Base-by-base conservation (phyloP, 2,329 filamentous ascomycete species). In the Plectosphaerella sp. region DNA sequence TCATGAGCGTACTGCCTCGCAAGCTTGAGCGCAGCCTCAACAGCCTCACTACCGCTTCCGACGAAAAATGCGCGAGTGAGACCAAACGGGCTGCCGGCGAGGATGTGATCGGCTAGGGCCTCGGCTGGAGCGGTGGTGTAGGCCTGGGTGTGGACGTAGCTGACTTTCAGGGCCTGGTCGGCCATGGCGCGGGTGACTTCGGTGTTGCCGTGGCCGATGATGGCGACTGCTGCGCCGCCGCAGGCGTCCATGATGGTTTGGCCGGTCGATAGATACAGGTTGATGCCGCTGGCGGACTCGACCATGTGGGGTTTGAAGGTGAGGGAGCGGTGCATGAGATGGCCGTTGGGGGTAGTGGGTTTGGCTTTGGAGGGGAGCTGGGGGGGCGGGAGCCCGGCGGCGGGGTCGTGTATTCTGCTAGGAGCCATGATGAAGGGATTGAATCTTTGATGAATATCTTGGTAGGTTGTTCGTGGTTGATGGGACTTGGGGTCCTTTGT, bases 1-100 rank as follows among this genome's bases (percentile, higher is more conserved):
- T 78, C 75, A 16, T 69, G 62, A 55, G 67, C 74, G 56, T 77
- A 80, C 56, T 80, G 76, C 8, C 71, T 61, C 0, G 74, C 74
- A 4, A 78, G 59, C 56, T 80, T 80, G 48, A 79, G 56, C 0
- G 72, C 72, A 0, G 75, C 67, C 53, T 80, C 76, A 9, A 72
- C 67, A 0, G 75, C 75, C 48, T 69, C 67, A 49, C 60, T 60
- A 24, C 60, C 59, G 36, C 56, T 59, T 43, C 54, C 43, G 33
- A 58, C 55, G 25, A 61, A 54, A 22, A 54, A 54, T 1, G 59
- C 58, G 28, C 56, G 58, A 14, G 54, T 49, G 16, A 60, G 49
- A 1, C 54, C 52, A 10, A 58, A 46, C 2, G 48, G 45, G n/a
- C 57, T 37, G 43, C 52, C 41, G 45, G 35, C 39, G 18, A 57